A percentile compares a stretch with the other conserved stretches of the same genome.
Conservation (phyloP, 805 yeast genomes). For the Pichia thaimueangensis region DNA sequence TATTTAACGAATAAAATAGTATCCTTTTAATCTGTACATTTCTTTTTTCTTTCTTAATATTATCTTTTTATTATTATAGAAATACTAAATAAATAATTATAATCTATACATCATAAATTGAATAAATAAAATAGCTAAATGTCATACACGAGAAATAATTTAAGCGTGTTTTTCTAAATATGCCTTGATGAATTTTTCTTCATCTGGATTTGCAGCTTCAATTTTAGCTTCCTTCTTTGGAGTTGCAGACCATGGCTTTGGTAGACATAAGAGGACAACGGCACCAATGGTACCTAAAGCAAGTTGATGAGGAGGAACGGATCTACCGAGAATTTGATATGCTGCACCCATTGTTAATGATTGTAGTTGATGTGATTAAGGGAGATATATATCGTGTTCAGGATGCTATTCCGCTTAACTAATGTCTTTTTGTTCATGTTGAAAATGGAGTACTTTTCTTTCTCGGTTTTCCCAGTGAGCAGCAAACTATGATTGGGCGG, state of each 20-base stretch:
- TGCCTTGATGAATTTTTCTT: slow-evolving; percentile 77
- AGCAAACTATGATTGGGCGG: too few relatives aligned
- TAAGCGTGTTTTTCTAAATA: slow-evolving; percentile 44
- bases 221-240: slow-evolving; percentile 58
- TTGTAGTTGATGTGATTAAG: background rate
- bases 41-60: too few relatives aligned
- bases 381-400: too few relatives aligned
- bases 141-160: background rate
- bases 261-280: slow-evolving; percentile 54
- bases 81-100: too few relatives aligned
- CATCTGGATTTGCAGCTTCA: slow-evolving; percentile 77
- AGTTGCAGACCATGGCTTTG: slow-evolving; percentile 68
- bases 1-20: slow-evolving; percentile 54
- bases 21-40: too few relatives aligned
- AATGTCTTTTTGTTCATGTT: too few relatives aligned
- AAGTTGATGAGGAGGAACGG: slow-evolving; percentile 79
- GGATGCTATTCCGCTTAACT: too few relatives aligned
- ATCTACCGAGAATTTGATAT: slow-evolving; percentile 77
- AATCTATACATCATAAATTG: too few relatives aligned
- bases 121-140: too few relatives aligned
- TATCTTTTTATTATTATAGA: too few relatives aligned
- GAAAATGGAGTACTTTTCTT: too few relatives aligned
- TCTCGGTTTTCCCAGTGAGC: too few relatives aligned
- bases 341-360: slow-evolving; percentile 62
- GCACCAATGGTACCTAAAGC: slow-evolving; percentile 76